Evolutionary conservation across 2,329 filamentous ascomycete genomes (phyloP).

Genomic region (Aureobasidium sp.): DNA sequence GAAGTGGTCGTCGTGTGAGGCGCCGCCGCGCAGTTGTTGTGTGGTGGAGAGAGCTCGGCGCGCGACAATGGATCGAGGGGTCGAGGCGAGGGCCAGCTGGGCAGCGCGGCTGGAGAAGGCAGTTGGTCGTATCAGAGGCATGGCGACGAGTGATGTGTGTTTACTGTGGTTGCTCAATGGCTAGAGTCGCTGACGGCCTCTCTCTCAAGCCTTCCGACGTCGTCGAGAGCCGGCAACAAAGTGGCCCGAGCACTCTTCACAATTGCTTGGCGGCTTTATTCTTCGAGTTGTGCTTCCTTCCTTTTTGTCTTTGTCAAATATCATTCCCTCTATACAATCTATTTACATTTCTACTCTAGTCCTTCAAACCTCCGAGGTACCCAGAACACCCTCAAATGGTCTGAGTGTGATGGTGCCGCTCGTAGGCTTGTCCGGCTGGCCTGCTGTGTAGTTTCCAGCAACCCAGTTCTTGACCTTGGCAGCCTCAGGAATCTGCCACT

Average conservation of each 20-base stretch:
- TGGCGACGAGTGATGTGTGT: slow-evolving; percentile 2
- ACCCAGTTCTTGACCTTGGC: slow-evolving; percentile 31
- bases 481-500: slow-evolving; percentile 29
- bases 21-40: slow-evolving; percentile 32
- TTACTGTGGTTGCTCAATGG: background rate
- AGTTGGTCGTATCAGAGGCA: slow-evolving; percentile 7
- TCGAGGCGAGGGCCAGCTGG: slow-evolving; percentile 6
- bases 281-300: background rate
- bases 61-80: slow-evolving; percentile 3
- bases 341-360: background rate
- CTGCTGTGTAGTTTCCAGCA: slow-evolving; percentile 28
- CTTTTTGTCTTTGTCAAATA: background rate
- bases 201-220: background rate
- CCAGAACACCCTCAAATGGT: slow-evolving; percentile 31
- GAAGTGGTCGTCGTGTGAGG: slow-evolving; percentile 70
- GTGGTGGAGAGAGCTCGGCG: slow-evolving; percentile 28
- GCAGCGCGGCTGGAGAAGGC: slow-evolving; percentile 8
- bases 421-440: slow-evolving; percentile 23
- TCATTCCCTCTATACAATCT: background rate
- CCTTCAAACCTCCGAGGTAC: slow-evolving; percentile 11
- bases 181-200: background rate
- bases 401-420: slow-evolving; percentile 26
- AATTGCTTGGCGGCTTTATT: background rate
- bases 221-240: background rate
- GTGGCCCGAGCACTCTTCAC: background rate